Percentiles rank a stretch among this genome's conserved stretches.
Evolutionary conservation across 345 rosid genomes (phyloP).

Genomic region (Corchorus olitorius): DNA sequence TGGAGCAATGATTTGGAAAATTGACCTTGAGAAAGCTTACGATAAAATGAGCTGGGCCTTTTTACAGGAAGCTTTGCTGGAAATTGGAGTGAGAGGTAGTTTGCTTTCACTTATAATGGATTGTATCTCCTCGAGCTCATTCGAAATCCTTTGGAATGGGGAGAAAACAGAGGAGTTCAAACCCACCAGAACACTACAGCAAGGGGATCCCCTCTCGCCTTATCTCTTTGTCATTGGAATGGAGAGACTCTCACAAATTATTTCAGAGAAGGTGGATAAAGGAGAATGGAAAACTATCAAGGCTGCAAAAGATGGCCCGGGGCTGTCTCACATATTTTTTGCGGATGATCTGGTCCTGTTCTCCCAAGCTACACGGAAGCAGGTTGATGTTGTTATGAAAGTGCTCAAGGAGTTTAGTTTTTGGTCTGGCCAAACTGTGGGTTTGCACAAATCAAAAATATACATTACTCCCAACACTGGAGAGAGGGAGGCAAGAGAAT

Average conservation of each 20-base stretch:
- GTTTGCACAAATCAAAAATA: not conserved
- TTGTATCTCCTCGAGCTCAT: not conserved
- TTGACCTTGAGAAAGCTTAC: not conserved
- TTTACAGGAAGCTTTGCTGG: not conserved
- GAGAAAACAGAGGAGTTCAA: no score
- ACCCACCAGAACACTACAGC: not conserved
- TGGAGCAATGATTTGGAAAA: not conserved
- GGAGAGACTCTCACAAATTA: not conserved
- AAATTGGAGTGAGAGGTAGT: not conserved
- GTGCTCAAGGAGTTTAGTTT: no score
- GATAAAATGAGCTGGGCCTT: not conserved
- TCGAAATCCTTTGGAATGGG: not conserved
- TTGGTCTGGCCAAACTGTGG: not conserved
- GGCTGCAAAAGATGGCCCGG: not conserved
- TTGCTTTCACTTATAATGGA: no score
- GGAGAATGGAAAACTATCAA: not conserved
- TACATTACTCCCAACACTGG: no score
- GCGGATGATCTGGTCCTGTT: not conserved
- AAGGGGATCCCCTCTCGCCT: not conserved
- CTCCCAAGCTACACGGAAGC: not conserved
- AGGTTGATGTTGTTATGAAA: not conserved
- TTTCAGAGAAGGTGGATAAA: not conserved
- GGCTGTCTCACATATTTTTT: not conserved
- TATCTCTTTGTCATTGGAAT: not conserved
- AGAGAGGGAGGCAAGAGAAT: no score